A percentile compares a stretch with the other conserved stretches of the same genome.
These are phyloP conservation scores for Fusarium vanettenii DNA, from an alignment of 2,329 filamentous ascomycete species.

Conservation along the genomic window DNA sequence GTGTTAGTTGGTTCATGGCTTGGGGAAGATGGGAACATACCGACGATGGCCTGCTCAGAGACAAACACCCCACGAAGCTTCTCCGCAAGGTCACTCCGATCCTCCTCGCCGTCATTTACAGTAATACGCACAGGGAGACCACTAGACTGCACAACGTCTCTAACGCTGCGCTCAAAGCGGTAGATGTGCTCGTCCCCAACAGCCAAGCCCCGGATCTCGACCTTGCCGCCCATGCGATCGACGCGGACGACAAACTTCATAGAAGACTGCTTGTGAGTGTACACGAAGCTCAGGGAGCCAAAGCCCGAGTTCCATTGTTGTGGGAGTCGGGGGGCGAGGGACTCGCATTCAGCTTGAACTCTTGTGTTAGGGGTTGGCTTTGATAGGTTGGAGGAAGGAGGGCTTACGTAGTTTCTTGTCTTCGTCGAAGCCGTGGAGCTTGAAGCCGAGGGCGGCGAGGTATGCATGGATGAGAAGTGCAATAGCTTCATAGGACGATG, in stretches of 20 bases:
- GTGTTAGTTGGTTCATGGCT: neutral
- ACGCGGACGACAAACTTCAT: slow-evolving; percentile 87
- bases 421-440: slow-evolving; percentile 85
- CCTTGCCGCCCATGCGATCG: slow-evolving; percentile 83
- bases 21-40: slow-evolving; percentile 38
- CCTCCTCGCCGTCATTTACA: slow-evolving; percentile 58
- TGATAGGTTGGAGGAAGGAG: neutral
- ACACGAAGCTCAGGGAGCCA: slow-evolving; percentile 83
- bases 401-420: slow-evolving; percentile 76
- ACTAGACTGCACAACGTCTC: slow-evolving; percentile 77
- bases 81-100: slow-evolving; percentile 59
- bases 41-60: slow-evolving; percentile 72
- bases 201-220: slow-evolving; percentile 84
- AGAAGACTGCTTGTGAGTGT: slow-evolving; percentile 85
- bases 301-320: slow-evolving; percentile 82
- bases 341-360: slow-evolving; percentile 58
- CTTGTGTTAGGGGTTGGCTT: slow-evolving; percentile 14
- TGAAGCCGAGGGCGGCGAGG: slow-evolving; percentile 83
- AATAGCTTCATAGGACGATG: slow-evolving; percentile 82
- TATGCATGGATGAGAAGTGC: slow-evolving; percentile 87
- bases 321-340: slow-evolving; percentile 73
- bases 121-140: slow-evolving; percentile 68
- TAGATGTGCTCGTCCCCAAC: slow-evolving; percentile 84
- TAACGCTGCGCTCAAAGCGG: slow-evolving; percentile 76
- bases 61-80: slow-evolving; percentile 76